phyloP scores from a whole-genome alignment of 805 yeast genomes.

The Candida rishiriensis region DNA sequence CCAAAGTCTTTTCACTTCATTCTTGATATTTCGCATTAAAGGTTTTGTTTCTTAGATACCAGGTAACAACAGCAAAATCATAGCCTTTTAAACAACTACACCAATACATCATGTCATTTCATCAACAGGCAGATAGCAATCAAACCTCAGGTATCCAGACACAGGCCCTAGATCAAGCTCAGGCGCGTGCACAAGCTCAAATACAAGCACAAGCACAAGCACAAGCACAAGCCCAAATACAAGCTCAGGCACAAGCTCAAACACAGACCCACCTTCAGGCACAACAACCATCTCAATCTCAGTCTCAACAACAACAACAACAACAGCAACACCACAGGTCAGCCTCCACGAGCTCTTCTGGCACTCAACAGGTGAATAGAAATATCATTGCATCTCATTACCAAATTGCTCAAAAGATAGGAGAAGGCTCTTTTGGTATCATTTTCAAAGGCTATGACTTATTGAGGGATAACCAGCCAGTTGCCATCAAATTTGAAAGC shows the following conservation, averaged over 20 bases:
- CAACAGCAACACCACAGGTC: constrained; percentile 12
- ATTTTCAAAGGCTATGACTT: constrained; percentile 78
- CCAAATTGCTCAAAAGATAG: constrained; percentile 77
- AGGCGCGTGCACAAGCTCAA: background rate
- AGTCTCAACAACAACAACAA: constrained; percentile 3
- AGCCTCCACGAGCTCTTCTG: constrained; percentile 15
- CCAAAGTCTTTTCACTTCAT: too few species aligned
- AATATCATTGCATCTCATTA: constrained; percentile 56
- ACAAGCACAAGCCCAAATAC: background rate
- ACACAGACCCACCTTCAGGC: constrained; percentile 4
- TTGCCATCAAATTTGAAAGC: constrained; percentile 80
- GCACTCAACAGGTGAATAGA: constrained; percentile 15
- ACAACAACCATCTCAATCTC: background rate
- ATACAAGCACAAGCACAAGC: background rate
- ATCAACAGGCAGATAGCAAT: too few species aligned
- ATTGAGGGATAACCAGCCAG: constrained; percentile 53
- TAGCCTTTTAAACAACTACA: too few species aligned
- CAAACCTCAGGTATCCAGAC: too few species aligned
- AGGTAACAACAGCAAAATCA: too few species aligned
- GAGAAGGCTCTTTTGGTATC: constrained; percentile 85
- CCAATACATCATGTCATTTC: too few species aligned
- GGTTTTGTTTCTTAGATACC: too few species aligned
- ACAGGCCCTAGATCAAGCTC: background rate
- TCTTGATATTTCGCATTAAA: too few species aligned
- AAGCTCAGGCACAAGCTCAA: background rate